Evolutionary conservation across 495 filamentous ascomycete species (phyloP), one percentile per base, ranked within the genome.

Genomic region (Hypoxylon rickii): DNA sequence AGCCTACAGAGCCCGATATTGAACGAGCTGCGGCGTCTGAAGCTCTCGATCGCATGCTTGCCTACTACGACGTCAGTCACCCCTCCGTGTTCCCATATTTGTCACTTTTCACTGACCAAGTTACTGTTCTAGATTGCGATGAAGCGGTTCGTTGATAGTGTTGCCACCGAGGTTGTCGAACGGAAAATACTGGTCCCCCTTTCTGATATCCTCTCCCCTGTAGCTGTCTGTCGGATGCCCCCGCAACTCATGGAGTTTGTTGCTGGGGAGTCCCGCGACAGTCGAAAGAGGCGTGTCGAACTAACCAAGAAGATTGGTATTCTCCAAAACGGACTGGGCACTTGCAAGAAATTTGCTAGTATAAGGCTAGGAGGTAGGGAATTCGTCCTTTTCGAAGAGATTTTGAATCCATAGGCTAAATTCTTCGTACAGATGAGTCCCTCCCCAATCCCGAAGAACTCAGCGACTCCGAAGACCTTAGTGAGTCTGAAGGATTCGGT

Each of bases 121-220:
- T 8, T 48, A 19, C 38, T 19, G 21, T 44, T 53, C 31, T 44
- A 87, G 86, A 79, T 88, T 58, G 79, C 85, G 0, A 63, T 85
- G 44, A 75, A 80, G 54, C 77, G 74, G 0, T 86, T 89, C 61
- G 67, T 85, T n/a, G 83, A 89, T 31, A 82, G 87, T 36, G 55
- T 88, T 19, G 73, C 79, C 12, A 76, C 75, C 3, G 72, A 85
- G 32, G 85, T 78, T 2, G 79, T 86, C 24, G 85, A 88, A 44
- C 72, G 75, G 20, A 82, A 81, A 61, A 74, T 88, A 32, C 67
- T 88, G n/a, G 57, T 54, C 13, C 55, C 60, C 7, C 65, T 84
- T 10, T 52, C 73, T 3, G 58, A 64, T 0, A 72, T 83, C 26
- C 76, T 68, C 40, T 65, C 63, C 3, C 63, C 63, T 7, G 54